A percentile compares a stretch with the other conserved stretches of the same genome.
Evolutionary conservation across 2,329 filamentous ascomycete species (phyloP).

Genomic region (Dactylellina cionopaga): DNA sequence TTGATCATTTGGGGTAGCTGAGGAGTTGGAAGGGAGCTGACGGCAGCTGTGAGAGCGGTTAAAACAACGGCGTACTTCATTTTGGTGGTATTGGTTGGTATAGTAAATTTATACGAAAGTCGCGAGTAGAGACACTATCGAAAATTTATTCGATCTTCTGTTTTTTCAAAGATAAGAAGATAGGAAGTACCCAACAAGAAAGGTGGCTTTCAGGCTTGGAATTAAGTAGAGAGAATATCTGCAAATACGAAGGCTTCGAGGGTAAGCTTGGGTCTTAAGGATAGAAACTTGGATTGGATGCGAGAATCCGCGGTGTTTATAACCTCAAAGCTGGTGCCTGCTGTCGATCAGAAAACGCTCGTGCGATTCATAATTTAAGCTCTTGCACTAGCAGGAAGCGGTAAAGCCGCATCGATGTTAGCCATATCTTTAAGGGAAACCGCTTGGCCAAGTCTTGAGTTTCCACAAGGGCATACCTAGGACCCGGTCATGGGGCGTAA

Average conservation of each 20-base stretch:
- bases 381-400: neutral
- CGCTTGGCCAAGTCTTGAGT: conserved; percentile 7
- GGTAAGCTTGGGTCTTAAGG: neutral
- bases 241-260: neutral
- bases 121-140: neutral
- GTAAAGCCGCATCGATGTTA: conserved; percentile 9
- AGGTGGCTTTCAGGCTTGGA: neutral
- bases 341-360: neutral
- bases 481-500: conserved; percentile 22
- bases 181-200: neutral
- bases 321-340: conserved; percentile 5
- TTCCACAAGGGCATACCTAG: conserved; percentile 5
- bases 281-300: neutral
- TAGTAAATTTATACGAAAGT: neutral
- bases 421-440: conserved; percentile 12
- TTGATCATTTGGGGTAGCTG: conserved; percentile 24
- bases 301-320: conserved; percentile 42
- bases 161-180: neutral
- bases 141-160: conserved; percentile 1
- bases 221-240: neutral
- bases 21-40: conserved; percentile 31
- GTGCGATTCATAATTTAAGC: conserved; percentile 1
- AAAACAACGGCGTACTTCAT: conserved; percentile 45
- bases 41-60: conserved; percentile 22
- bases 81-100: neutral